Evolutionary conservation across 2,329 filamentous ascomycete species (phyloP).

Genomic region (Scedosporium aurantiacum): DNA sequence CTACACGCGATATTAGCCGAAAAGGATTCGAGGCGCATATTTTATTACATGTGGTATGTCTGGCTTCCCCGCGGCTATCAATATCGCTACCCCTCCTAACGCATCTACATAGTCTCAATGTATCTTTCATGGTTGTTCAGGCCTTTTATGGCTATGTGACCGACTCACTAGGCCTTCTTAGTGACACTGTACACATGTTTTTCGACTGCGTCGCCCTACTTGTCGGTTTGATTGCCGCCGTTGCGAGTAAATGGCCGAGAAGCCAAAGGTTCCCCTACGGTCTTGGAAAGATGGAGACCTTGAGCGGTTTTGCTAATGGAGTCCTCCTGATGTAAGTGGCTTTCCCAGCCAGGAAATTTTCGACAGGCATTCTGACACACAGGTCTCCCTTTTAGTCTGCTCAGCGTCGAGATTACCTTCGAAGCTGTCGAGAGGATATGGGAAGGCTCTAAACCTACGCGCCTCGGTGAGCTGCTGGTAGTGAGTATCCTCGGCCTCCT

Average conservation of each 20-base stretch:
- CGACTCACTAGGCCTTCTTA: constrained; percentile 86
- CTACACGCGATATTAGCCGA: constrained; percentile 79
- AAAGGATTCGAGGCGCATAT: constrained; percentile 86
- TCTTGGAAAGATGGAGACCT: constrained; percentile 90
- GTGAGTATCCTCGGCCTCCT: constrained; percentile 78
- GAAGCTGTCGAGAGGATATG: constrained; percentile 83
- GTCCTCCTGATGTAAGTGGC: constrained; percentile 71
- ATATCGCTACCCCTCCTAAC: background rate
- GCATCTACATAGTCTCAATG: constrained; percentile 58
- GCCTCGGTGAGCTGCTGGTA: constrained; percentile 75
- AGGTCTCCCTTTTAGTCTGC: constrained; percentile 47
- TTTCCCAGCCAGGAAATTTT: background rate
- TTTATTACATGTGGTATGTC: constrained; percentile 85
- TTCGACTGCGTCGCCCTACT: constrained; percentile 91
- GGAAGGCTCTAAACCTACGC: constrained; percentile 72
- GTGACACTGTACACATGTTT: constrained; percentile 98
- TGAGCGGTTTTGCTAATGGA: constrained; percentile 93
- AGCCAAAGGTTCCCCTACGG: constrained; percentile 86
- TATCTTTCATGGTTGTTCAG: constrained; percentile 89
- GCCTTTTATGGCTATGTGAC: constrained; percentile 89
- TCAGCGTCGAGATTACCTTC: constrained; percentile 91
- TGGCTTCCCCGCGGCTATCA: constrained; percentile 9
- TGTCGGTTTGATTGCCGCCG: constrained; percentile 81
- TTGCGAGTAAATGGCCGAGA: constrained; percentile 94
- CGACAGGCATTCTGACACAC: background rate